These are phyloP conservation scores for Verticillium tricorpus DNA, from an alignment of 2,329 filamentous ascomycete species.

Conservation along the genomic window DNA sequence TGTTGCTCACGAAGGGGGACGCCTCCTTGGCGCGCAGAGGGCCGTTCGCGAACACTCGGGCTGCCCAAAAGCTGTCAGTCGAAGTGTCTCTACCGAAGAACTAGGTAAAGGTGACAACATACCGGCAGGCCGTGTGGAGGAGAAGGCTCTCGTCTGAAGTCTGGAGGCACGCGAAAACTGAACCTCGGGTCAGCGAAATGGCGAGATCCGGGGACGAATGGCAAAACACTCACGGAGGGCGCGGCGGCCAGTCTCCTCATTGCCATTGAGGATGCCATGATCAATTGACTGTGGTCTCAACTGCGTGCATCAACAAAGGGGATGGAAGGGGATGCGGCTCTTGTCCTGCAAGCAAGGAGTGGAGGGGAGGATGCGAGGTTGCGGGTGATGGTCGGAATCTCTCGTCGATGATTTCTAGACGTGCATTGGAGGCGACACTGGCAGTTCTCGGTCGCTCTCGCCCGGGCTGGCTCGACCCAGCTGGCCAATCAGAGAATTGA, in stretches of 20 bases:
- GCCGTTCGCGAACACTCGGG: slow-evolving; percentile 79
- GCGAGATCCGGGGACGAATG: neutral
- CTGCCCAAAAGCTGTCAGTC: slow-evolving; percentile 36
- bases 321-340: no score
- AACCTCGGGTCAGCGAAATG: slow-evolving; percentile 9
- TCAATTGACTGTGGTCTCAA: slow-evolving; percentile 14
- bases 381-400: neutral
- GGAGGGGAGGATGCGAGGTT: neutral
- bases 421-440: neutral
- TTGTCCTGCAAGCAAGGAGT: neutral
- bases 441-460: slow-evolving; percentile 1
- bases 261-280: slow-evolving; percentile 60
- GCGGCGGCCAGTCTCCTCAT: slow-evolving; percentile 55
- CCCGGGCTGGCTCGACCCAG: neutral
- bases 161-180: slow-evolving; percentile 62
- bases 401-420: slow-evolving; percentile 4
- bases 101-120: slow-evolving; percentile 28
- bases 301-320: neutral
- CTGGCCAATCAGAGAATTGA: slow-evolving; percentile 17
- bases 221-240: slow-evolving; percentile 45
- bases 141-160: slow-evolving; percentile 73
- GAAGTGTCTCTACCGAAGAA: neutral
- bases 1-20: slow-evolving; percentile 76
- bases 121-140: slow-evolving; percentile 78
- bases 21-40: slow-evolving; percentile 92